Evolutionary conservation across 768 basidiomycete species (phyloP), one percentile per base, ranked within the genome.

Genomic region (Clitopilus passeckerianus): DNA sequence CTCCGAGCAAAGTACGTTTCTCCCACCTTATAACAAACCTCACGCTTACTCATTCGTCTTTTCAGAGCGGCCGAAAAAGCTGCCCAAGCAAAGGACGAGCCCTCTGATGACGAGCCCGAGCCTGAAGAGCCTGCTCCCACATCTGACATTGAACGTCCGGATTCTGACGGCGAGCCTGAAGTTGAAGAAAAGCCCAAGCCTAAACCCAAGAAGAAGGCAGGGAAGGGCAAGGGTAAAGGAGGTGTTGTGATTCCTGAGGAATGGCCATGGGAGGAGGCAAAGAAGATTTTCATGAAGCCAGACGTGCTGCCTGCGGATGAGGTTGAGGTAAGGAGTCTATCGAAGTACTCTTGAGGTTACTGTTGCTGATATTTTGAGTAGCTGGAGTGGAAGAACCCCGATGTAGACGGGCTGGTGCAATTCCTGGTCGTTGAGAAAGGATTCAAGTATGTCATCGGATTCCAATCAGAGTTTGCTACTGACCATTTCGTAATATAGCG

Each of bases 201-300:
- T 6, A 74, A 75, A 78, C 82, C 73, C 59, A 69, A 67, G 69
- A 75, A 62, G 68, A 75, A 66, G 23, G 64, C 66, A 77, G 81
- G 72, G 4, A 82, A 84, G 61, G 82, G 84, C 54, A 87, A 87
- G 71, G 86, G 85, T 63, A 87, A 85, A 65, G 91, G 88, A 53
- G 93, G 91, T 6, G 76, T 95, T 54, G 77, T 81, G 18, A 80
- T 98, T 35, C 96, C 97, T 0, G 95, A 95, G 50, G 87, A 96
- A 60, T 99, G 96, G 96, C 93, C 93, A 53, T 98, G 93, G 92
- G 86, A 95, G 71, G 89, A 94, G 62, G 97, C 97, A 35, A 95
- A 95, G 74, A 82, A 87, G 70, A 68, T 99, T 23, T 99, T 99
- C 67, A 73, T 88, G 73, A 85, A 89, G 55, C 97, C 97, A 1